phyloP scores from a whole-genome alignment of 495 filamentous ascomycete species.

The Opeltia flavorubescens region DNA sequence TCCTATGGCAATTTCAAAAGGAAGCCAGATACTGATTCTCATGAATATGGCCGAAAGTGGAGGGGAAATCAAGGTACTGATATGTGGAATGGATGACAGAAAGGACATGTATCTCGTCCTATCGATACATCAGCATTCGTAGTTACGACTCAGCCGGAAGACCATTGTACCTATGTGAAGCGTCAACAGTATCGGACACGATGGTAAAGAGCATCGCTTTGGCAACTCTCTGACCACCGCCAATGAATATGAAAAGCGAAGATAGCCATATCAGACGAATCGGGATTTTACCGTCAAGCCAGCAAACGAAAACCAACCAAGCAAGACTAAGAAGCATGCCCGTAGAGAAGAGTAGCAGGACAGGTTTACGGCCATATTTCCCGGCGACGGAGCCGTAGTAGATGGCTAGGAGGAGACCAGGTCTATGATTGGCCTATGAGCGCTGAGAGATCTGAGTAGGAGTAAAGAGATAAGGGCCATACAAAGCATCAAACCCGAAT shows the following conservation, averaged over 20 bases:
- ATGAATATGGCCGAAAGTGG: conserved; percentile 8
- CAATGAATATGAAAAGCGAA: conserved; percentile 13
- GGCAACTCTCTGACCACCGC: conserved; percentile 13
- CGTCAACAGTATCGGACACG: conserved; percentile 12
- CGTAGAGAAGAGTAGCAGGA: conserved; percentile 7
- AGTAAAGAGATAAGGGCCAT: neutral
- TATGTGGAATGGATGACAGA: conserved; percentile 10
- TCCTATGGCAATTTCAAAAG: conserved; percentile 10
- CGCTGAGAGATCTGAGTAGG: neutral
- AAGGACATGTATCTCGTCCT: conserved; percentile 14
- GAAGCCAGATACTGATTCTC: conserved; percentile 10
- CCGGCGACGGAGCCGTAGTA: conserved; percentile 13
- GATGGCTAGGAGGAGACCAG: conserved; percentile 8
- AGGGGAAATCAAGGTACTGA: conserved; percentile 10
- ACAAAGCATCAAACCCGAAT: conserved; percentile 13
- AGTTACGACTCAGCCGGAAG: neutral
- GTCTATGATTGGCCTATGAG: neutral
- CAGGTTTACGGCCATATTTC: conserved; percentile 3
- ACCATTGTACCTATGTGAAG: conserved; percentile 7
- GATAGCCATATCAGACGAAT: conserved; percentile 13
- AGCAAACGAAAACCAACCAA: conserved; percentile 12
- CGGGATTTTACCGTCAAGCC: conserved; percentile 5
- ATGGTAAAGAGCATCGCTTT: conserved; percentile 15
- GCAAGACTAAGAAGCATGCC: conserved; percentile 10
- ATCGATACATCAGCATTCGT: neutral